phyloP scores from a whole-genome alignment of 257 asterid species.

The Henckelia pumila region DNA sequence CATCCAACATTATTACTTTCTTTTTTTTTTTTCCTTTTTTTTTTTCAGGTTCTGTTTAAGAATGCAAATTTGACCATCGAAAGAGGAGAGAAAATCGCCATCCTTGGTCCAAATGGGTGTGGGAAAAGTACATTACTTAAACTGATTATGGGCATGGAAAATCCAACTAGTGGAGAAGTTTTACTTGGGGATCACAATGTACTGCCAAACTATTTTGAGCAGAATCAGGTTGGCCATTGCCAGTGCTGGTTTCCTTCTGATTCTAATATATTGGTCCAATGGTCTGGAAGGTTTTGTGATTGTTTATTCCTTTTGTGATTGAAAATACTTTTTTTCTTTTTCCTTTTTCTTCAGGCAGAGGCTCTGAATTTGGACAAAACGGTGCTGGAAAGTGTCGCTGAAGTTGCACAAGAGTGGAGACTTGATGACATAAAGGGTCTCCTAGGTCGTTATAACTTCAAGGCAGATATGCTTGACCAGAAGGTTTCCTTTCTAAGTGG shows the following conservation, averaged over 20 bases:
- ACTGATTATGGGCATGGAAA: conserved; percentile 82
- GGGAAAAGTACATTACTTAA: conserved; percentile 95
- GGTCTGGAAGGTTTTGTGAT: not conserved
- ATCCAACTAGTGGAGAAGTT: conserved; percentile 69
- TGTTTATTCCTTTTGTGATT: conserved; percentile 4
- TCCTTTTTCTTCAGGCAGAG: conserved; percentile 65
- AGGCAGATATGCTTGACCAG: conserved; percentile 86
- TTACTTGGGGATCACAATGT: conserved; percentile 89
- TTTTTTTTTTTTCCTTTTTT: conserved; percentile 18
- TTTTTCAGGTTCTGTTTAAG: conserved; percentile 65
- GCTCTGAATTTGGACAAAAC: conserved; percentile 89
- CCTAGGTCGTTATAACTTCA: conserved; percentile 88
- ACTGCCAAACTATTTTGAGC: conserved; percentile 92
- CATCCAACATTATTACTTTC: too few relatives aligned
- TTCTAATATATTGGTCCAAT: not conserved
- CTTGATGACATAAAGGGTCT: conserved; percentile 95
- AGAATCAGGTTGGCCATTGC: conserved; percentile 75
- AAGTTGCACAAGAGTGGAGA: conserved; percentile 95
- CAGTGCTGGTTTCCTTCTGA: not conserved
- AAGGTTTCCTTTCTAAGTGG: conserved; percentile 94
- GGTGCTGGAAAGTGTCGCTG: conserved; percentile 81
- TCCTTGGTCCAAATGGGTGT: conserved; percentile 98
- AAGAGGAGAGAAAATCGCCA: conserved; percentile 94
- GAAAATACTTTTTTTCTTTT: not conserved
- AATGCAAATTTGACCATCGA: conserved; percentile 80